Percentiles rank a stretch among this genome's conserved stretches.
Evolutionary conservation across 768 basidiomycete species (phyloP).

Genomic region (Lactifluus volemus): DNA sequence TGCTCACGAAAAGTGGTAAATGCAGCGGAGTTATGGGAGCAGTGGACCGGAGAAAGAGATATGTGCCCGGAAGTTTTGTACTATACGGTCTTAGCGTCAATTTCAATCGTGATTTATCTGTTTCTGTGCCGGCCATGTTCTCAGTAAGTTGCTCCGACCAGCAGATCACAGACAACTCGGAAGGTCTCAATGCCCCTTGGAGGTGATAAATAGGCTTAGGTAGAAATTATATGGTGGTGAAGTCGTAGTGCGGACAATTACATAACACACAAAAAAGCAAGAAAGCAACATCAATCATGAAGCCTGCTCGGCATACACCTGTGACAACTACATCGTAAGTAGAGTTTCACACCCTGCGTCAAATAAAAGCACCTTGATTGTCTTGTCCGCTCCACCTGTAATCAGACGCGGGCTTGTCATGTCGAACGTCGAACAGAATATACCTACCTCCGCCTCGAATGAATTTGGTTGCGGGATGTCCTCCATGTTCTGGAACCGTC

Average conservation of each 20-base stretch:
- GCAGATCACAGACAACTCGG: neutral
- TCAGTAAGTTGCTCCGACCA: neutral
- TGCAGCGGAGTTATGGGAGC: conserved; percentile 11
- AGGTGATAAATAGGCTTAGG: neutral
- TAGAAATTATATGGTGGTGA: neutral
- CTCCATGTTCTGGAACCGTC: conserved; percentile 91
- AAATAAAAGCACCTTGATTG: conserved; percentile 70
- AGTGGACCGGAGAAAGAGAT: neutral
- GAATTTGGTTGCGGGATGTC: conserved; percentile 95
- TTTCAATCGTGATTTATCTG: too few species aligned
- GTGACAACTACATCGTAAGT: neutral
- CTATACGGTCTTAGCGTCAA: neutral
- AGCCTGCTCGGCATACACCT: conserved; percentile 66
- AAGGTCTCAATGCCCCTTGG: neutral
- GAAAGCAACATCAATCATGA: conserved; percentile 27
- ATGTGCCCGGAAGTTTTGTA: neutral
- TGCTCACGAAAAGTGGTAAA: conserved; percentile 45
- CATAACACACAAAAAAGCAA: neutral
- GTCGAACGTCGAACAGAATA: conserved; percentile 97
- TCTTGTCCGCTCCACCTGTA: conserved; percentile 97
- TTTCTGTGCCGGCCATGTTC: neutral
- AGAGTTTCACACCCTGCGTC: neutral
- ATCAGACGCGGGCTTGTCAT: conserved; percentile 89
- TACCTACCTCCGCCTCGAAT: conserved; percentile 92
- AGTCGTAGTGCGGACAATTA: neutral